Conservation (phyloP, 129 eudicot genomes). For the Gnaphalium uliginosum region DNA sequence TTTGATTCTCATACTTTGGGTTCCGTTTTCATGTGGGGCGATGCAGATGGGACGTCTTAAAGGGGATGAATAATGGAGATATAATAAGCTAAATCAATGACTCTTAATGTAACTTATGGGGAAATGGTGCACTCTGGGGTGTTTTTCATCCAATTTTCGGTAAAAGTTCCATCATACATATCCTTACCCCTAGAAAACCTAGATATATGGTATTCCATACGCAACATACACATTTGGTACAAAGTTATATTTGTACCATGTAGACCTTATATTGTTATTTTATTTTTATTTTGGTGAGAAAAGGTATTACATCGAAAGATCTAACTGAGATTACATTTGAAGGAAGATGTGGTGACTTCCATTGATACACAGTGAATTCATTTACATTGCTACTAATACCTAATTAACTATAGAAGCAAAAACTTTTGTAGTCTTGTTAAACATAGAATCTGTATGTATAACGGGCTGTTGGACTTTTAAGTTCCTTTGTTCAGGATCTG, state of each 20-base stretch:
- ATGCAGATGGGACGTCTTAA: background rate
- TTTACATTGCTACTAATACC: too few relatives aligned
- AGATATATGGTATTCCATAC: background rate
- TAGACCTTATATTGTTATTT: background rate
- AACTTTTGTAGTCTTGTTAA: background rate
- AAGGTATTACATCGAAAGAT: background rate
- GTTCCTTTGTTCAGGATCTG: background rate
- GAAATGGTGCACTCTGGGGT: conserved; percentile 2
- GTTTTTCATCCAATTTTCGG: background rate
- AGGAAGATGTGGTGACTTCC: too few relatives aligned
- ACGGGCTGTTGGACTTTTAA: background rate
- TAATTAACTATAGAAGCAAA: background rate
- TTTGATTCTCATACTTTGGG: background rate
- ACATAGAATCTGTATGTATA: conserved; percentile 5
- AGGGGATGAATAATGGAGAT: background rate
- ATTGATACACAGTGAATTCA: too few relatives aligned
- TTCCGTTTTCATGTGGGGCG: background rate
- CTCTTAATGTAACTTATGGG: background rate
- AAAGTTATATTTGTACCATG: background rate
- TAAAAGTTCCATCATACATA: conserved; percentile 6
- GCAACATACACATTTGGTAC: background rate
- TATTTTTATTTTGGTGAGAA: too few relatives aligned
- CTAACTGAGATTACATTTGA: too few relatives aligned
- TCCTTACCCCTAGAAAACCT: background rate
- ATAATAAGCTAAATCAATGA: background rate